Conservation (phyloP, 2,329 filamentous ascomycete genomes). For the Colletotrichum truncatum region DNA sequence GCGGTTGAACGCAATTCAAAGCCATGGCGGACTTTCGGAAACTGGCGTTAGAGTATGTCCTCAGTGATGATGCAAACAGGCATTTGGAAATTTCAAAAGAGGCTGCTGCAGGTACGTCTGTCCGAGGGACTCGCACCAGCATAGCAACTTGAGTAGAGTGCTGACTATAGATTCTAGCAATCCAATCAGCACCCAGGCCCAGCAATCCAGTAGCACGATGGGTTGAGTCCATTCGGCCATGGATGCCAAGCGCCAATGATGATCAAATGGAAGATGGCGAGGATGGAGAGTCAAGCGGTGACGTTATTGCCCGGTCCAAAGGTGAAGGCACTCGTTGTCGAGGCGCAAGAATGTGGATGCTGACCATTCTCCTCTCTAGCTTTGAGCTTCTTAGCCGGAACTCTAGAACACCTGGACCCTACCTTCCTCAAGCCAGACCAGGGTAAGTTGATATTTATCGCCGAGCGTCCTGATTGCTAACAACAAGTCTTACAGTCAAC, state of each 20-base stretch:
- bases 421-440: slow-evolving; percentile 60
- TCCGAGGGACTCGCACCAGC: background rate
- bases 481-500: slow-evolving; percentile 45
- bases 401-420: slow-evolving; percentile 57
- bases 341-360: background rate
- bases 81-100: slow-evolving; percentile 51
- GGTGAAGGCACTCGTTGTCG: slow-evolving; percentile 40
- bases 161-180: slow-evolving; percentile 44
- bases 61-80: slow-evolving; percentile 56
- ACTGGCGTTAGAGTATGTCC: slow-evolving; percentile 63
- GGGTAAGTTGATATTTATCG: slow-evolving; percentile 41
- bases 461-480: slow-evolving; percentile 52
- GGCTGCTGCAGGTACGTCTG: slow-evolving; percentile 51
- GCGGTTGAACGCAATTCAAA: background rate
- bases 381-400: slow-evolving; percentile 64
- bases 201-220: slow-evolving; percentile 60
- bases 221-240: slow-evolving; percentile 64
- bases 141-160: background rate
- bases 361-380: slow-evolving; percentile 44
- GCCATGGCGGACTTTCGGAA: slow-evolving; percentile 61
- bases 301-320: slow-evolving; percentile 63
- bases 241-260: slow-evolving; percentile 57
- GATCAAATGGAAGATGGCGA: slow-evolving; percentile 45
- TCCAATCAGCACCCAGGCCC: slow-evolving; percentile 52
- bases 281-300: slow-evolving; percentile 53